Evolutionary conservation across 148 eudicot species (phyloP).

Genomic region (Vaccinium corymbosum): DNA sequence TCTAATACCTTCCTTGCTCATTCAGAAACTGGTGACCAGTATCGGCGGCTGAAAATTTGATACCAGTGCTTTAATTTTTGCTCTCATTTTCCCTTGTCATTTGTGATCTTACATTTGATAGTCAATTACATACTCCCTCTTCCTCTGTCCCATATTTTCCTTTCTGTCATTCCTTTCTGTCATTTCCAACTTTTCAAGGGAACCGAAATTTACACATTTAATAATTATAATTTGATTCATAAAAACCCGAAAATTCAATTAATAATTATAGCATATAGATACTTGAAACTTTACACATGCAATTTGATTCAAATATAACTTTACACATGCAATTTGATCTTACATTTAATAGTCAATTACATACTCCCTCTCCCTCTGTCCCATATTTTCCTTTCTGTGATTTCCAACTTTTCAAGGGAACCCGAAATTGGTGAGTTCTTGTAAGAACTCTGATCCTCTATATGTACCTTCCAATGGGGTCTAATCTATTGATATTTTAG

Average conservation of each 20-base stretch:
- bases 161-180: too few species aligned
- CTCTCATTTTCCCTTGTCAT: background rate
- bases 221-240: too few species aligned
- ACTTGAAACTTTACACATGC: too few species aligned
- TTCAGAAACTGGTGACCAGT: background rate
- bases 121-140: background rate
- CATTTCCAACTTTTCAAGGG: background rate
- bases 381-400: background rate
- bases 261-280: too few species aligned
- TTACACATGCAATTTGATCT: too few species aligned
- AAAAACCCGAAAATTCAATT: too few species aligned
- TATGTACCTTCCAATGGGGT: too few species aligned
- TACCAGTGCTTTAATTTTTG: background rate
- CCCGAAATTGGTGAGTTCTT: background rate
- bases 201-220: background rate
- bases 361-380: background rate
- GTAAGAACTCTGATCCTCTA: too few species aligned
- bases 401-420: background rate
- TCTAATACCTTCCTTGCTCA: background rate
- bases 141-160: background rate
- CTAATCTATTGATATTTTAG: too few species aligned
- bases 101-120: background rate
- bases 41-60: background rate
- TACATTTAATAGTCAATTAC: background rate
- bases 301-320: too few species aligned